Evolutionary conservation across 495 filamentous ascomycete genomes (phyloP).

Genomic region (Penicillium subrubescens): DNA sequence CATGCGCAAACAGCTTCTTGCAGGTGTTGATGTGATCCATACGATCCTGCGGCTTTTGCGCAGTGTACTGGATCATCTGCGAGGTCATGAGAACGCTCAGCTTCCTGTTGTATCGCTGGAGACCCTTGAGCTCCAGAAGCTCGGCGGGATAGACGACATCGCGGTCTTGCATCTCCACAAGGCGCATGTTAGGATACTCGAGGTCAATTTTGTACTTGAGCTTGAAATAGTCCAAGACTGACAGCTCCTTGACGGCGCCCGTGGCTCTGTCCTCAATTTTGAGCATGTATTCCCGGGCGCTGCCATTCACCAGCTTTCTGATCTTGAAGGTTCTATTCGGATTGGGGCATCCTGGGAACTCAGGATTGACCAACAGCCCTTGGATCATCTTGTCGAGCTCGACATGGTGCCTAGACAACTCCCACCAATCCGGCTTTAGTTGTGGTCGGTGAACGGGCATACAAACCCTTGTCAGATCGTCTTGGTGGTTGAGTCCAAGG

Average conservation of each 20-base stretch:
- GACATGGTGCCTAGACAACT: neutral
- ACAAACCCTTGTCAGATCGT: constrained; percentile 18
- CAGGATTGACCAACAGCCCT: constrained; percentile 67
- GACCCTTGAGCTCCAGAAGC: constrained; percentile 57
- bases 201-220: constrained; percentile 66
- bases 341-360: constrained; percentile 56
- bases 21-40: constrained; percentile 63
- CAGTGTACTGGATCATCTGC: constrained; percentile 87
- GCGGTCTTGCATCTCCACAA: constrained; percentile 69
- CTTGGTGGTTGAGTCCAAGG: constrained; percentile 21
- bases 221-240: constrained; percentile 69
- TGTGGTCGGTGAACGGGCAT: neutral
- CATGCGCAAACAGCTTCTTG: constrained; percentile 67
- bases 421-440: neutral
- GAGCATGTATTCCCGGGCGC: constrained; percentile 61
- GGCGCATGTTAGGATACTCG: constrained; percentile 63
- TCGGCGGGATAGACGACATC: constrained; percentile 78
- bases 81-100: constrained; percentile 66
- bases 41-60: constrained; percentile 63
- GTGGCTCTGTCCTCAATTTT: constrained; percentile 54
- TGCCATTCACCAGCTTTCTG: constrained; percentile 57
- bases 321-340: constrained; percentile 60
- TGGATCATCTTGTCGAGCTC: constrained; percentile 46
- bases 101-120: constrained; percentile 81
- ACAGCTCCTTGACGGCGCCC: constrained; percentile 40